Evolutionary conservation across 257 asterid genomes (phyloP).

Genomic region (Ajuga chamaepitys): DNA sequence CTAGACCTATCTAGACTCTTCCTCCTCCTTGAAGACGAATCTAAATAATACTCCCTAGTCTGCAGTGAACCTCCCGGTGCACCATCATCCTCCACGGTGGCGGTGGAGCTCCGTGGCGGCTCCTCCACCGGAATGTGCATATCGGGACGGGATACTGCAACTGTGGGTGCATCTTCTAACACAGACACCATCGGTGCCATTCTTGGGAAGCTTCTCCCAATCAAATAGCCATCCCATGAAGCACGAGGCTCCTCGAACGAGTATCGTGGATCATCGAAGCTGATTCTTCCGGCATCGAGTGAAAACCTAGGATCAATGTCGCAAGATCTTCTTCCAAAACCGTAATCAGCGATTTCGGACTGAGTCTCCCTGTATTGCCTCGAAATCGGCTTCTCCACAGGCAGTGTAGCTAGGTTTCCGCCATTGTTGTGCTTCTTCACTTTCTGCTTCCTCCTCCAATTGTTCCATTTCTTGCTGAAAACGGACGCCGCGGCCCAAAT

Average conservation of each 20-base stretch:
- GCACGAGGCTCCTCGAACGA: constrained; percentile 89
- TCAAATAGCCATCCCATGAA: constrained; percentile 76
- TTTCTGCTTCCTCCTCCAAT: constrained; percentile 85
- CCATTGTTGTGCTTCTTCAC: constrained; percentile 48
- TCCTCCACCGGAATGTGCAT: constrained; percentile 68
- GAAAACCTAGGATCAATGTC: constrained; percentile 82
- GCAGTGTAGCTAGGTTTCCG: constrained; percentile 43
- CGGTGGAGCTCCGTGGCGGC: constrained; percentile 14
- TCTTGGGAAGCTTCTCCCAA: constrained; percentile 57
- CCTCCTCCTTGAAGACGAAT: constrained; percentile 76
- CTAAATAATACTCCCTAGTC: constrained; percentile 69
- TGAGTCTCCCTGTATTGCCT: constrained; percentile 71
- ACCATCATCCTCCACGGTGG: constrained; percentile 26
- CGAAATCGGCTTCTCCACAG: constrained; percentile 59
- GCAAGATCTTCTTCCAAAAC: constrained; percentile 78
- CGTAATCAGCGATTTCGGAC: constrained; percentile 86
- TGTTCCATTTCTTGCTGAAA: constrained; percentile 86
- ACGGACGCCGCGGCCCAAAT: constrained; percentile 82
- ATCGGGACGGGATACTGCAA: constrained; percentile 40
- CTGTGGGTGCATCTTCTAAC: constrained; percentile 61
- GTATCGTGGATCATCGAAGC: constrained; percentile 73
- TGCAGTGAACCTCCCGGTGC: constrained; percentile 77
- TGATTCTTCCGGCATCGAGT: constrained; percentile 72
- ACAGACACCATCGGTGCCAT: constrained; percentile 74
- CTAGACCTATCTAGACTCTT: constrained; percentile 90